A percentile compares a stretch with the other conserved stretches of the same genome.
Conservation (phyloP, 345 rosid genomes). For the Eucalyptus victrix region DNA sequence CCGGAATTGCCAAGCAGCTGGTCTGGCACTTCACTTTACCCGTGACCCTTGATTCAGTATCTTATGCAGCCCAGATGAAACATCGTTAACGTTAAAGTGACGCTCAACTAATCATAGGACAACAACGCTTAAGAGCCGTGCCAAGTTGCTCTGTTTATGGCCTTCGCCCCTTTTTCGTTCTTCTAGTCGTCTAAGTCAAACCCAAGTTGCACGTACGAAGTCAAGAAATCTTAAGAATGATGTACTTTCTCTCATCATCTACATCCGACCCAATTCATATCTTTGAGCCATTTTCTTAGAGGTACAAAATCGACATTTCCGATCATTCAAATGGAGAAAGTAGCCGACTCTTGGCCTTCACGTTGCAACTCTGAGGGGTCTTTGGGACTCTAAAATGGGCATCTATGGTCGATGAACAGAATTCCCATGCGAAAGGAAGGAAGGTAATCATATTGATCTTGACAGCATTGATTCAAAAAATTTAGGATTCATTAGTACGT, state of each 20-base stretch:
- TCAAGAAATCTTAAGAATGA: neutral
- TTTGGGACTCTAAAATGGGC: neutral
- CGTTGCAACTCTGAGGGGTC: neutral
- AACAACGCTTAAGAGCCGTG: neutral
- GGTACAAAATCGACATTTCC: neutral
- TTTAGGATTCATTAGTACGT: neutral
- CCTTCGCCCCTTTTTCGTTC: neutral
- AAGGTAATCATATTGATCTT: neutral
- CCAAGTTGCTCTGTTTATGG: neutral
- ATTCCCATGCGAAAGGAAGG: neutral
- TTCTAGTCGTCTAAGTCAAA: neutral
- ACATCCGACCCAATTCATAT: neutral
- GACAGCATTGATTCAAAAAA: neutral
- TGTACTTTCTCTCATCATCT: neutral
- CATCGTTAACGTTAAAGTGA: neutral
- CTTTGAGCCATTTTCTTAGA: neutral
- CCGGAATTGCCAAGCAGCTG: neutral
- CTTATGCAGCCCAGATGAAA: neutral
- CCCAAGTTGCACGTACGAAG: neutral
- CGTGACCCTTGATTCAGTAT: neutral
- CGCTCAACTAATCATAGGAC: neutral
- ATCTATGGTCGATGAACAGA: neutral
- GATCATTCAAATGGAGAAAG: neutral
- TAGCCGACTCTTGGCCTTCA: neutral
- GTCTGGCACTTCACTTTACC: neutral